Evolutionary conservation across 73 alveolate species (phyloP).

Genomic region (Halteria grandinella): DNA sequence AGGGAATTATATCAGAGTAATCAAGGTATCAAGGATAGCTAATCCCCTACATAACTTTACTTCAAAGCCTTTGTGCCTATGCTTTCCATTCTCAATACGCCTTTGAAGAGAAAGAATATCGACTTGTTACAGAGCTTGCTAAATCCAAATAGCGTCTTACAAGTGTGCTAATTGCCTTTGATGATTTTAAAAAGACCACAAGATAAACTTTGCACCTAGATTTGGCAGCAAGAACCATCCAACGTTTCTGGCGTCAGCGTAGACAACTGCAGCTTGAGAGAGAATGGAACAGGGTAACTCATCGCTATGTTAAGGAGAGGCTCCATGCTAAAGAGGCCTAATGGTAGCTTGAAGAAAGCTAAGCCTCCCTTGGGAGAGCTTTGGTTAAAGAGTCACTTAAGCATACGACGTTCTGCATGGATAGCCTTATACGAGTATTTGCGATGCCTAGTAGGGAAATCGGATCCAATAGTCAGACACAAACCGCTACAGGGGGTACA

Average conservation of each 20-base stretch:
- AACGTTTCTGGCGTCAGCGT: slow-evolving; percentile 17
- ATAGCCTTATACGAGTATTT: too few relatives aligned
- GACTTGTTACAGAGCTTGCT: not conserved
- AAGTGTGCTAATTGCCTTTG: slow-evolving; percentile 12
- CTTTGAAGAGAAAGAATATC: not conserved
- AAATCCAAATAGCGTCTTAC: slow-evolving; percentile 8
- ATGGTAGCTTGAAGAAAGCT: slow-evolving; percentile 36
- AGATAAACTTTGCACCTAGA: slow-evolving; percentile 6
- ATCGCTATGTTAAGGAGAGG: not conserved
- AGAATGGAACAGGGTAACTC: slow-evolving; percentile 28
- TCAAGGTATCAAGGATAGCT: too few relatives aligned
- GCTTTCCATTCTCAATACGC: not conserved
- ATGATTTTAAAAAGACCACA: not conserved
- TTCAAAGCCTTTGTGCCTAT: slow-evolving; percentile 13
- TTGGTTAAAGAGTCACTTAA: slow-evolving; percentile 7
- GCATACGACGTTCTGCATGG: too few relatives aligned
- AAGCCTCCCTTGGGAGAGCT: slow-evolving; percentile 8
- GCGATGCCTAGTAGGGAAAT: too few relatives aligned
- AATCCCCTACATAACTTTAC: not conserved
- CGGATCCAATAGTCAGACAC: too few relatives aligned
- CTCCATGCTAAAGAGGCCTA: slow-evolving; percentile 23
- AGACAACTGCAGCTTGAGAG: not conserved
- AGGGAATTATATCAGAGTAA: too few relatives aligned
- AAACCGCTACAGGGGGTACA: too few relatives aligned
- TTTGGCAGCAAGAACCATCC: slow-evolving; percentile 21